Evolutionary conservation across 2,329 filamentous ascomycete species (phyloP).

Genomic region (Aspergillus ruber): DNA sequence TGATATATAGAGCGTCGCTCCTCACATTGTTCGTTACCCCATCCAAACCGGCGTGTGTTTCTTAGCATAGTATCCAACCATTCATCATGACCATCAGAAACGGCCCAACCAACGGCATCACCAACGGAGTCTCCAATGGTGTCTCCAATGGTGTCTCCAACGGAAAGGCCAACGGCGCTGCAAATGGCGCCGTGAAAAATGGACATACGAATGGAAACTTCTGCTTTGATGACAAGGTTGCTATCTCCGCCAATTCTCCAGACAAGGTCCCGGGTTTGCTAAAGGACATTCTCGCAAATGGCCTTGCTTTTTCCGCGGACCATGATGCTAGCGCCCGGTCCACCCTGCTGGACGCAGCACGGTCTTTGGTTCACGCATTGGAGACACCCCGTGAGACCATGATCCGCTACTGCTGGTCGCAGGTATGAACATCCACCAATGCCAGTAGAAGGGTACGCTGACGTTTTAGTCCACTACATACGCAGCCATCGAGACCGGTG

Average conservation of each 20-base stretch:
- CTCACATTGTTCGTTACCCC: not conserved
- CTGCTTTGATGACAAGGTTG: conserved; percentile 7
- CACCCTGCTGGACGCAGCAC: conserved; percentile 12
- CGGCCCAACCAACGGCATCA: not conserved
- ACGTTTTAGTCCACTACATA: conserved; percentile 11
- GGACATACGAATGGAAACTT: not conserved
- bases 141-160: not conserved
- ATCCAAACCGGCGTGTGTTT: not conserved
- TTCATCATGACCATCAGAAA: not conserved
- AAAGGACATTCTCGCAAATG: conserved; percentile 5
- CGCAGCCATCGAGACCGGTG: conserved; percentile 17
- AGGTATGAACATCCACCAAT: conserved; percentile 17
- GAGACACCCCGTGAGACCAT: conserved; percentile 47
- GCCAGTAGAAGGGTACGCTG: no score
- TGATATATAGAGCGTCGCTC: not conserved
- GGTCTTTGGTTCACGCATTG: conserved; percentile 18
- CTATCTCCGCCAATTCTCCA: conserved; percentile 7
- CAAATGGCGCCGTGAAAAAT: not conserved
- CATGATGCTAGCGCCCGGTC: conserved; percentile 7
- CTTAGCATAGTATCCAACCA: not conserved
- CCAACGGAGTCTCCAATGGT: not conserved
- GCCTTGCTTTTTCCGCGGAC: conserved; percentile 3
- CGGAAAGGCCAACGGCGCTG: not conserved
- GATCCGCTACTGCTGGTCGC: conserved; percentile 42
- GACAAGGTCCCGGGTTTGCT: conserved; percentile 8